Conservation (phyloP, 1,284 basidiomycete species). For the Cystobasidium pallidum region DNA sequence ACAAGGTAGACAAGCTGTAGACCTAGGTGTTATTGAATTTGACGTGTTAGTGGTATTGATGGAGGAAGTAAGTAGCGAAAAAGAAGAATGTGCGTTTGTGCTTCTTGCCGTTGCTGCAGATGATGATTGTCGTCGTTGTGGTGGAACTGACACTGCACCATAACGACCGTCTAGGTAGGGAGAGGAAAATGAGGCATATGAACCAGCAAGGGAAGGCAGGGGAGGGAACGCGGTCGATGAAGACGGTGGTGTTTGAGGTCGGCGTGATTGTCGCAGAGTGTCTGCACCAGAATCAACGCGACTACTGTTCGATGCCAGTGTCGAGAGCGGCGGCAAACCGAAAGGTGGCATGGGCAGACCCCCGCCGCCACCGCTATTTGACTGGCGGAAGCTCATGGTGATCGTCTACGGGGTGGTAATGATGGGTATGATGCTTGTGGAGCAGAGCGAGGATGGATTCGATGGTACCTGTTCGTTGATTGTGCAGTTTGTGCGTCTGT, state of each 20-base stretch:
- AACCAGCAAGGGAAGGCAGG: neutral
- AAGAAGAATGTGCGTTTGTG: neutral
- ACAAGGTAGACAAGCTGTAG: constrained; percentile 23
- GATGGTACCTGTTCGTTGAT: no score
- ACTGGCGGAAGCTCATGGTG: neutral
- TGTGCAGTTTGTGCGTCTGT: no score
- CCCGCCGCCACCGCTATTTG: neutral
- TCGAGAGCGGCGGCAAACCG: neutral
- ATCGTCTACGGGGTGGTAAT: neutral
- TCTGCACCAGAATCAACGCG: neutral
- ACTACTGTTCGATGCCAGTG: neutral
- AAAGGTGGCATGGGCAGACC: neutral
- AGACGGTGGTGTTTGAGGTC: neutral
- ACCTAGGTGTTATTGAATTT: neutral
- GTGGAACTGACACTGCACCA: constrained; percentile 11
- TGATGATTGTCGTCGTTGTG: no score
- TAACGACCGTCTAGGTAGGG: neutral
- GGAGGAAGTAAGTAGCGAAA: no score
- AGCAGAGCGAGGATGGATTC: no score
- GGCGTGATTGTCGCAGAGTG: neutral
- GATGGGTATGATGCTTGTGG: neutral
- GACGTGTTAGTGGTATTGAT: neutral
- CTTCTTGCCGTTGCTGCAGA: no score
- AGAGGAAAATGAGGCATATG: neutral
- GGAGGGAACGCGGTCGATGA: neutral